Evolutionary conservation across 2,329 filamentous ascomycete genomes (phyloP).

Genomic region (Canariomyces notabilis): DNA sequence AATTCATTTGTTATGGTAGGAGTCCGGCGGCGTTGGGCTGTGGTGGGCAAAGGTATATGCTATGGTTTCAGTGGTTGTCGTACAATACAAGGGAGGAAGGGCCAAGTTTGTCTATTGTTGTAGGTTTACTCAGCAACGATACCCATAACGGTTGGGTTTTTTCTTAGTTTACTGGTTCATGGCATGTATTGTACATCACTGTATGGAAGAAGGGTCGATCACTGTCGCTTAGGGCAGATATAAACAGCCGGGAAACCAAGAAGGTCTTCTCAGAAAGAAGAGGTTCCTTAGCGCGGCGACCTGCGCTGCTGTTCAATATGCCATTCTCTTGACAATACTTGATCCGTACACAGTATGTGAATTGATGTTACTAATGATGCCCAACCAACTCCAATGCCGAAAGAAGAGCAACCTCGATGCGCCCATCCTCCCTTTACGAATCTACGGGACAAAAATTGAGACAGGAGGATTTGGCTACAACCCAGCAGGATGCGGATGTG

Average conservation of each 20-base stretch:
- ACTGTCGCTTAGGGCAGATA: too few species aligned
- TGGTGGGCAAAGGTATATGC: not conserved
- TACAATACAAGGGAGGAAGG: not conserved
- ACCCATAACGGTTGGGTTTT: constrained; percentile 3
- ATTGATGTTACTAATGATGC: not conserved
- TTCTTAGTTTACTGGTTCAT: not conserved
- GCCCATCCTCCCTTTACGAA: too few species aligned
- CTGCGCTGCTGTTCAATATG: constrained; percentile 23
- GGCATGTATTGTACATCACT: too few species aligned
- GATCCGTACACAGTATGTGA: not conserved
- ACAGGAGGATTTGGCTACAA: too few species aligned
- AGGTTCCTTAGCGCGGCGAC: constrained; percentile 21
- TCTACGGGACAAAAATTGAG: too few species aligned
- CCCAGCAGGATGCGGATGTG: too few species aligned
- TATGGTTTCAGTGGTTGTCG: not conserved
- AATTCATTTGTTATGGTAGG: not conserved
- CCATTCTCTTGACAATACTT: not conserved
- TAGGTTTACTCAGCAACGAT: constrained; percentile 19
- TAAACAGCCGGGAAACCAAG: constrained; percentile 21
- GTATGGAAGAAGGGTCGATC: too few species aligned
- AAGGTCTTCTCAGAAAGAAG: constrained; percentile 7
- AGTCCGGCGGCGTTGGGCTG: not conserved
- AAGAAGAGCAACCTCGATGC: too few species aligned
- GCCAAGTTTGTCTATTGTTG: constrained; percentile 11
- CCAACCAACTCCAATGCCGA: too few species aligned